Percentiles rank a stretch among this genome's conserved stretches.
Conservation (phyloP, 2,329 filamentous ascomycete genomes). For the Xylariales sp. region DNA sequence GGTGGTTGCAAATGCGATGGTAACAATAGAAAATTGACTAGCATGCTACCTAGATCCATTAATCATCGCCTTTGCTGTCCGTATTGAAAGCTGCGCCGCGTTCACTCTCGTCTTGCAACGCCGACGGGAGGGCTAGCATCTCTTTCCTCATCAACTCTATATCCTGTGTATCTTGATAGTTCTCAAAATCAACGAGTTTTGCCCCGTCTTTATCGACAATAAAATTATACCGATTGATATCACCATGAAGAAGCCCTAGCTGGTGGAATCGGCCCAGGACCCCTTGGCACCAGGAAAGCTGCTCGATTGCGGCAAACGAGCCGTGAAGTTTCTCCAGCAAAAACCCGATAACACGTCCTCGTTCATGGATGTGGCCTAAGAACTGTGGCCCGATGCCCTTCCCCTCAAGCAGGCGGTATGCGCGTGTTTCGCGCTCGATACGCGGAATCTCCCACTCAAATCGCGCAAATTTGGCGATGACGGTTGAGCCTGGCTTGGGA, state of each 20-base stretch:
- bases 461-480: conserved; percentile 27
- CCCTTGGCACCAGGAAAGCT: background rate
- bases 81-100: too few species aligned
- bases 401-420: conserved; percentile 21
- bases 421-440: conserved; percentile 26
- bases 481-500: conserved; percentile 10
- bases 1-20: too few species aligned
- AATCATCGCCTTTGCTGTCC: too few species aligned
- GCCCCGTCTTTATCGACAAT: conserved; percentile 21
- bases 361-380: background rate
- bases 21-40: too few species aligned
- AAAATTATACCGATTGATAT: conserved; percentile 1
- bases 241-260: background rate
- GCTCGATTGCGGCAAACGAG: background rate
- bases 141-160: too few species aligned
- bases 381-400: background rate
- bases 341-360: background rate
- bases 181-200: conserved; percentile 28
- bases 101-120: too few species aligned
- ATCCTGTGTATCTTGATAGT: conserved; percentile 10
- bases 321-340: background rate
- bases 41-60: too few species aligned
- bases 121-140: too few species aligned
- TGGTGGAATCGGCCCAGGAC: background rate
- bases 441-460: conserved; percentile 27